Conservation (phyloP, 495 filamentous ascomycete genomes). For the Elaphomyces granulatus region DNA sequence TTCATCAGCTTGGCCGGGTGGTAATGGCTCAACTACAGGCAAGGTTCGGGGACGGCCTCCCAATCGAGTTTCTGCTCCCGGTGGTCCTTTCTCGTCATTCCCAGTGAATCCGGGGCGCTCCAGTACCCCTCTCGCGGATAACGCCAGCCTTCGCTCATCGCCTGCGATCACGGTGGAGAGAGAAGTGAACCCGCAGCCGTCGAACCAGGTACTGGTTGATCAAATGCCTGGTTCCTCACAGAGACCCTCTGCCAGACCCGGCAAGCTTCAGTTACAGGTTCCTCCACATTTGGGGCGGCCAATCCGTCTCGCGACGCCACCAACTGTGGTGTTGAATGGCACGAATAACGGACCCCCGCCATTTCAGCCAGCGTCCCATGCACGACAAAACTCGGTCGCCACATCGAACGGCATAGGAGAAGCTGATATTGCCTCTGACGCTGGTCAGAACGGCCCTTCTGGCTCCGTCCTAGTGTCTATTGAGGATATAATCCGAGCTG, state of each 20-base stretch:
- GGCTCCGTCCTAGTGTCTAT: slow-evolving; percentile 13
- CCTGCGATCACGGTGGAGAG: slow-evolving; percentile 15
- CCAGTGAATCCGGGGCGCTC: slow-evolving; percentile 49
- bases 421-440: slow-evolving; percentile 4
- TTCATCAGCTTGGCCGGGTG: slow-evolving; percentile 84
- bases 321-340: slow-evolving; percentile 55
- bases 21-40: slow-evolving; percentile 47
- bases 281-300: slow-evolving; percentile 58
- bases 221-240: slow-evolving; percentile 18
- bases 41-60: slow-evolving; percentile 79
- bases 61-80: slow-evolving; percentile 54
- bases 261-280: slow-evolving; percentile 64
- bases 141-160: slow-evolving; percentile 17
- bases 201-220: slow-evolving; percentile 13
- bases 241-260: slow-evolving; percentile 17
- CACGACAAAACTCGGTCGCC: slow-evolving; percentile 16
- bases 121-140: slow-evolving; percentile 15
- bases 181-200: slow-evolving; percentile 12
- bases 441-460: not conserved
- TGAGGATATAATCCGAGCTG: slow-evolving; percentile 24
- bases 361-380: slow-evolving; percentile 8
- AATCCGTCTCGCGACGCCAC: slow-evolving; percentile 67
- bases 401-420: slow-evolving; percentile 12
- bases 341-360: slow-evolving; percentile 25
- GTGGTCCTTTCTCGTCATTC: slow-evolving; percentile 80